Evolutionary conservation across 768 basidiomycete species (phyloP), one percentile per base, ranked within the genome.

Genomic region (Neoboletus subvelutipes): DNA sequence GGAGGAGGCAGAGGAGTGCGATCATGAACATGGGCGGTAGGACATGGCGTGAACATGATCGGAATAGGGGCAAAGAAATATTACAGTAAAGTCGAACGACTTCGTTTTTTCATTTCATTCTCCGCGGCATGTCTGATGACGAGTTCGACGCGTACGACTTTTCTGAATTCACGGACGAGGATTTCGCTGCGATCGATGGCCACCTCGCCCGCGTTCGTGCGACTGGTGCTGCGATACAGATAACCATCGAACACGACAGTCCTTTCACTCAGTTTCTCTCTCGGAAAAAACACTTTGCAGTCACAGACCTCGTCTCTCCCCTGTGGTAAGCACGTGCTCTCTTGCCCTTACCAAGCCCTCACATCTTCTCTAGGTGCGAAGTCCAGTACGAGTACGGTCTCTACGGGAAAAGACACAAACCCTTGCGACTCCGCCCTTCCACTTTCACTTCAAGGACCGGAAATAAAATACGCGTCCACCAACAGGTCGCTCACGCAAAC

Each of bases 341-440:
- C 31, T 28, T 12, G 11, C 8, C n/a, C 8, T 5, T 10, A 3
- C 7, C 15, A 1, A 8, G 18, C 3, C 58, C 66, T n/a, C n/a
- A n/a, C 51, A 54, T 29, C 46, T 31, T 22, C 37, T 15, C 54
- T 36, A 90, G 90, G 90, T 92, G 90, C 64, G 90, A 90, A 65
- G 79, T 90, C 7, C 88, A 90, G 67, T 84, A 82, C 67, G 88
- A 92, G 61, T 92, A 92, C 64, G 82, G 87, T 3, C 74, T 91
- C 40, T 81, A 82, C 31, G 85, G 87, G 57, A 75, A 73, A 56
- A 77, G 87, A 22, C 72, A 76, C 43, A 76, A 70, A 43, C 82
- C 79, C 18, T 59, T 87, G 1, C 71, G 73, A 20, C 56, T 71
- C 11, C 79, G 89, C 20, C 88, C 88, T 0, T 56, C 71, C 12